phyloP scores from a whole-genome alignment of 805 yeast species.

The Candida nonsorbophila region DNA sequence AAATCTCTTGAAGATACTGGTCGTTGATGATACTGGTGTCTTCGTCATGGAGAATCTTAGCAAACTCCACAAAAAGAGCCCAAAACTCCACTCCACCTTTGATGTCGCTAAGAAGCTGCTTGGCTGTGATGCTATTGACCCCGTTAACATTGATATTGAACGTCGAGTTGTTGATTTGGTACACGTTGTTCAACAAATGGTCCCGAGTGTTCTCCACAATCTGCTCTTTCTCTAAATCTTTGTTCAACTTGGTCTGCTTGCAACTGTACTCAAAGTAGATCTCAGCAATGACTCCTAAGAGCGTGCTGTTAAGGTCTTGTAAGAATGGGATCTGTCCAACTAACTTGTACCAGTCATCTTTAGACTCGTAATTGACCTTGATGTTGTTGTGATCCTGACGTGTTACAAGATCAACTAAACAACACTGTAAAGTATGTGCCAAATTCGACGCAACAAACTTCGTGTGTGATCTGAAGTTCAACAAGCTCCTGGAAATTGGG shows the following conservation, averaged over 20 bases:
- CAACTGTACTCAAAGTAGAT: constrained; percentile 43
- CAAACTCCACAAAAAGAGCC: constrained; percentile 24
- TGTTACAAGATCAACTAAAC: constrained; percentile 46
- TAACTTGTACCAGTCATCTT: constrained; percentile 54
- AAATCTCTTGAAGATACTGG: constrained; percentile 15
- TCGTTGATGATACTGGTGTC: constrained; percentile 22
- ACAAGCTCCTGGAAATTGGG: constrained; percentile 61
- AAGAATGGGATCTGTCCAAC: constrained; percentile 59
- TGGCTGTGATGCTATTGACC: constrained; percentile 29
- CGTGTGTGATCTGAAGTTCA: constrained; percentile 63
- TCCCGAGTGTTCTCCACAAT: constrained; percentile 20
- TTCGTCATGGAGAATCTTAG: constrained; percentile 17
- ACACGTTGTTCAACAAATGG: constrained; percentile 29
- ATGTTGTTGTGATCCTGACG: constrained; percentile 40
- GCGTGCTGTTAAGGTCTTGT: constrained; percentile 50
- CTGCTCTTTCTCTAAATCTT: constrained; percentile 17
- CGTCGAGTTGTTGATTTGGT: constrained; percentile 31
- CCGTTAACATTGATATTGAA: constrained; percentile 39
- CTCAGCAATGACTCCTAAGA: constrained; percentile 57
- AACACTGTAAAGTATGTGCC: constrained; percentile 50
- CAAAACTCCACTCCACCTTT: constrained; percentile 28
- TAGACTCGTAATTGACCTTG: constrained; percentile 38
- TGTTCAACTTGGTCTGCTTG: constrained; percentile 19
- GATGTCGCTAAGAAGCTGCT: constrained; percentile 26
- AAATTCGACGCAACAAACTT: constrained; percentile 46